Conservation (phyloP, 139 green algal species). For the Mesotaenium endlicherianum region DNA sequence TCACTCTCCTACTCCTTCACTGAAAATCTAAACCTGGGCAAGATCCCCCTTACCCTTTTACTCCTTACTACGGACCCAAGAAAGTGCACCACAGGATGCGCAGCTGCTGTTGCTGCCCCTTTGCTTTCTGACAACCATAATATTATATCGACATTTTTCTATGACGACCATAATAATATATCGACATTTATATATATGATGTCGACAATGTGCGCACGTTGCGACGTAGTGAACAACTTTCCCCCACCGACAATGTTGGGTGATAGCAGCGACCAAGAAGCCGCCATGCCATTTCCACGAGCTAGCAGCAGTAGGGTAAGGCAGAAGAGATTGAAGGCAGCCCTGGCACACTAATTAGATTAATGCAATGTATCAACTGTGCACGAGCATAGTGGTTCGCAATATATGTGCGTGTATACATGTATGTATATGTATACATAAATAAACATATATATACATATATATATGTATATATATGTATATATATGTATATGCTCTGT, state of each 20-base stretch:
- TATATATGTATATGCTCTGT: not conserved
- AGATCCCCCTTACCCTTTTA: no score
- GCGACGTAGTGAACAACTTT: not conserved
- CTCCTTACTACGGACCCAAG: no score
- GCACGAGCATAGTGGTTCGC: no score
- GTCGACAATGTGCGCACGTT: not conserved
- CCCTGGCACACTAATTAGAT: not conserved
- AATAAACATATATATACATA: not conserved
- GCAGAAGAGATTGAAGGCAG: not conserved
- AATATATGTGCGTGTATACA: no score
- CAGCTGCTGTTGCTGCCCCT: no score
- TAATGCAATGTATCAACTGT: no score
- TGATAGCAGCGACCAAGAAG: not conserved
- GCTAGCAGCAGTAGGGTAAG: not conserved
- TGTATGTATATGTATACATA: not conserved
- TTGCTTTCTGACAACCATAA: no score
- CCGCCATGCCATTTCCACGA: not conserved
- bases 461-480: not conserved
- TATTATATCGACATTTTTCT: no score
- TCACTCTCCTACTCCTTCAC: no score
- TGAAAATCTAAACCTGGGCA: no score
- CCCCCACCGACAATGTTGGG: not conserved
- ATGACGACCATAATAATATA: no score
- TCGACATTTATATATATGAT: not conserved
- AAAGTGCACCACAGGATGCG: no score